These are phyloP conservation scores for Daedaleopsis sinensis DNA, from an alignment of 768 basidiomycete species.

Conservation along the genomic window DNA sequence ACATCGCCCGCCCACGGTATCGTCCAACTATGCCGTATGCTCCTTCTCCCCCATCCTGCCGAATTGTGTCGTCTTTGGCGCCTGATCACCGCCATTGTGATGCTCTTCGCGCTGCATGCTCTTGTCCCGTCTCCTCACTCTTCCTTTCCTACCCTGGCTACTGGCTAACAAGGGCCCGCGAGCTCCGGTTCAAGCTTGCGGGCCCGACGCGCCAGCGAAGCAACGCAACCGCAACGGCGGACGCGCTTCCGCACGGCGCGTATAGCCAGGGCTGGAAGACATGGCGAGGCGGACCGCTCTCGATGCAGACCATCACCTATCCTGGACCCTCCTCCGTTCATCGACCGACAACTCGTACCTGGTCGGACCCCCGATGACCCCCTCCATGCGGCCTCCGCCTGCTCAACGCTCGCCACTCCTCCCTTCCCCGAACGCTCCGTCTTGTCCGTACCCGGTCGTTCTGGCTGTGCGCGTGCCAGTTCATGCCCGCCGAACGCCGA, in stretches of 20 bases:
- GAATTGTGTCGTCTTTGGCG: conserved; percentile 29
- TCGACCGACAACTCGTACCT: conserved; percentile 12
- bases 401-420: conserved; percentile 14
- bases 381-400: conserved; percentile 20
- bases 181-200: conserved; percentile 27
- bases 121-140: conserved; percentile 26
- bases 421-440: conserved; percentile 19
- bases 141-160: conserved; percentile 17
- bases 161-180: conserved; percentile 28
- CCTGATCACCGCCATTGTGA: conserved; percentile 48
- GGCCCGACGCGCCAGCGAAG: conserved; percentile 15
- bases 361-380: not conserved
- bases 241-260: conserved; percentile 25
- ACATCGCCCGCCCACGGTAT: conserved; percentile 12
- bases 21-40: not conserved
- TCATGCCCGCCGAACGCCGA: conserved; percentile 21
- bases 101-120: conserved; percentile 8
- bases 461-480: conserved; percentile 28
- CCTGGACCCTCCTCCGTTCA: conserved; percentile 2
- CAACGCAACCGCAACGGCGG: conserved; percentile 16
- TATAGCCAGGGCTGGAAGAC: conserved; percentile 31
- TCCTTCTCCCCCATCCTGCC: not conserved
- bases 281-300: conserved; percentile 23
- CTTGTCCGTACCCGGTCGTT: conserved; percentile 11
- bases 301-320: conserved; percentile 17